These are phyloP conservation scores for Daldinia eschscholtzii DNA, from an alignment of 2,329 filamentous ascomycete species.

Conservation along the genomic window DNA sequence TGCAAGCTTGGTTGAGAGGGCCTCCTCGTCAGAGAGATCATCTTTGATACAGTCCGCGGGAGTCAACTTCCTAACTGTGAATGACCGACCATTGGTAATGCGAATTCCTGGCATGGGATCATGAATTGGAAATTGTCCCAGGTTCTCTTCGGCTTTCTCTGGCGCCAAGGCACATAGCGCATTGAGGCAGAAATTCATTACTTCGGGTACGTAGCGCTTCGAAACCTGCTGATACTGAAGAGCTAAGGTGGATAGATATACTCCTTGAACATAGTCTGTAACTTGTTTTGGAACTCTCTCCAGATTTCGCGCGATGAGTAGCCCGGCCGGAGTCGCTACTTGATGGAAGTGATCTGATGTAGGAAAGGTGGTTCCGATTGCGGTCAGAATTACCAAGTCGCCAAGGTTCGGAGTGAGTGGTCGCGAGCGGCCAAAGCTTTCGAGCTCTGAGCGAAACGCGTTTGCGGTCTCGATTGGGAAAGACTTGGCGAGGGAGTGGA, in stretches of 20 bases:
- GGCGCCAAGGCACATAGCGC: slow-evolving; percentile 77
- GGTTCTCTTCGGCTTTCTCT: slow-evolving; percentile 58
- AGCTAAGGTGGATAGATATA: slow-evolving; percentile 82
- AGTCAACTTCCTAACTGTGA: slow-evolving; percentile 64
- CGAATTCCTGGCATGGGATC: slow-evolving; percentile 65
- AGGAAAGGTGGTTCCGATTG: slow-evolving; percentile 86
- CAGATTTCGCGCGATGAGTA: slow-evolving; percentile 86
- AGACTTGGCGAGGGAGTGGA: slow-evolving; percentile 91
- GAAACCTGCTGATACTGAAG: slow-evolving; percentile 86
- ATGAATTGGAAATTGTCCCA: slow-evolving; percentile 73
- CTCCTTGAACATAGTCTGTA: slow-evolving; percentile 77
- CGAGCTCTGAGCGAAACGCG: slow-evolving; percentile 81
- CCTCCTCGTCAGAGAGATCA: slow-evolving; percentile 52
- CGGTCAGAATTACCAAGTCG: slow-evolving; percentile 86
- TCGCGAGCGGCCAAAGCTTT: slow-evolving; percentile 63
- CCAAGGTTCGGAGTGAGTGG: slow-evolving; percentile 70
- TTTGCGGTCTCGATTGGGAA: slow-evolving; percentile 83
- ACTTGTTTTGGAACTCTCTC: slow-evolving; percentile 77
- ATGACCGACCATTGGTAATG: slow-evolving; percentile 59
- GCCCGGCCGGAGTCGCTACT: slow-evolving; percentile 89
- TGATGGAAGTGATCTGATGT: slow-evolving; percentile 98
- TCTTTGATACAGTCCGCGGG: slow-evolving; percentile 68
- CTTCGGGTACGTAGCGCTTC: slow-evolving; percentile 90
- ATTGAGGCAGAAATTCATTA: slow-evolving; percentile 84
- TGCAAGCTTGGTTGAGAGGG: slow-evolving; percentile 60